These are phyloP conservation scores for Datisca glomerata DNA, from an alignment of 306 rosid genomes.

Conservation along the genomic window DNA sequence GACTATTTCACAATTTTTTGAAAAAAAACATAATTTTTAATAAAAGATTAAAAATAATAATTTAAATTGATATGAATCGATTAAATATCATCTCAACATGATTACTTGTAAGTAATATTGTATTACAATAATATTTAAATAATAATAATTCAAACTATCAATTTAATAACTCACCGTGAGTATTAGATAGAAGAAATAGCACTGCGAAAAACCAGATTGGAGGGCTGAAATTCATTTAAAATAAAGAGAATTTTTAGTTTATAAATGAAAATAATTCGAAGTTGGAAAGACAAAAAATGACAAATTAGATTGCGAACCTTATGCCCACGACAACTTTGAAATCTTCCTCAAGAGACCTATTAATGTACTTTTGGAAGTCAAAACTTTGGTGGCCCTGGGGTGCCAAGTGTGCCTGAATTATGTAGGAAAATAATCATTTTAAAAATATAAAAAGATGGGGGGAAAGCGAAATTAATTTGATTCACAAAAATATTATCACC, in stretches of 20 bases:
- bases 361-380: conserved; percentile 68
- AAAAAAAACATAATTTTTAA: not conserved
- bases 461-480: too few relatives aligned
- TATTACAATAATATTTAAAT: too few relatives aligned
- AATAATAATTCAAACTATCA: too few relatives aligned
- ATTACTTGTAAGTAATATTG: too few relatives aligned
- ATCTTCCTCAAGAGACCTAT: conserved; percentile 77
- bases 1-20: too few relatives aligned
- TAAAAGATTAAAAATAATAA: too few relatives aligned
- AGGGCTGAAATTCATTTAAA: conserved; percentile 32
- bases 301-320: conserved; percentile 15
- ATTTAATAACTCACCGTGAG: conserved; percentile 57
- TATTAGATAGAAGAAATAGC: conserved; percentile 56
- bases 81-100: too few relatives aligned
- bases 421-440: not conserved
- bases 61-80: too few relatives aligned
- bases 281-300: too few relatives aligned
- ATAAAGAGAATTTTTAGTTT: not conserved
- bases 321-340: conserved; percentile 86
- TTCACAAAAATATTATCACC: not conserved
- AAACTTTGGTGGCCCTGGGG: conserved; percentile 66
- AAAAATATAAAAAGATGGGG: not conserved
- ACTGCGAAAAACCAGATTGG: conserved; percentile 74
- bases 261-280: too few relatives aligned
- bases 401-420: conserved; percentile 77